Evolutionary conservation across 257 asterid genomes (phyloP).

Genomic region (Primulina eburnea): DNA sequence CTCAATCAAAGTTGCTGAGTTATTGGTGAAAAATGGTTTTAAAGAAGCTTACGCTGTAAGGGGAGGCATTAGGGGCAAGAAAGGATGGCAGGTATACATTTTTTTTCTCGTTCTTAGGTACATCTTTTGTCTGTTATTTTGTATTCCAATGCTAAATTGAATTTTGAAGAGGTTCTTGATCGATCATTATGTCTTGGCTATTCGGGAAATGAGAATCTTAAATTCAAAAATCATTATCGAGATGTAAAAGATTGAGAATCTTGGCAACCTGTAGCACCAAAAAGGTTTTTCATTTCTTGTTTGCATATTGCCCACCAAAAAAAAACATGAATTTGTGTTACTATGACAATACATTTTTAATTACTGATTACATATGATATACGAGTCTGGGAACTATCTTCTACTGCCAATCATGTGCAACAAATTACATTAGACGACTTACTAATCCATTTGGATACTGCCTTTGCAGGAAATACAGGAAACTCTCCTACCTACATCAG

Average conservation of each 20-base stretch:
- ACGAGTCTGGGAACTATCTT: neutral
- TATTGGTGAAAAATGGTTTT: constrained; percentile 71
- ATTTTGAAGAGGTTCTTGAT: constrained; percentile 1
- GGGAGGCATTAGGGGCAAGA: constrained; percentile 86
- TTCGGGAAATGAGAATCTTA: neutral
- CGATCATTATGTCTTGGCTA: neutral
- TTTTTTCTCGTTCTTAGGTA: constrained; percentile 2
- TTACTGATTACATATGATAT: neutral
- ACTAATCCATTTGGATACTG: neutral
- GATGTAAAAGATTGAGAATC: neutral
- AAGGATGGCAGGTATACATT: constrained; percentile 81
- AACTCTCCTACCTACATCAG: constrained; percentile 76
- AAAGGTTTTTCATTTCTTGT: neutral
- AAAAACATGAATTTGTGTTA: neutral
- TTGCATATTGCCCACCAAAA: neutral
- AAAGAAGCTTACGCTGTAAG: constrained; percentile 91
- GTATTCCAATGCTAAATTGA: constrained; percentile 4
- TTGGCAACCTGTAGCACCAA: neutral
- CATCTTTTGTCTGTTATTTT: neutral
- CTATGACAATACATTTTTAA: no score
- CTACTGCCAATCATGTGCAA: neutral
- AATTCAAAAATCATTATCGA: neutral
- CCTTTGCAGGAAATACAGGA: constrained; percentile 76
- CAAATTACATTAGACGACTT: constrained; percentile 11
- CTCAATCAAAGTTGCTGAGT: constrained; percentile 84